Base-by-base conservation (phyloP, 1,284 basidiomycete species). In the Leccinum griseonigrum region DNA sequence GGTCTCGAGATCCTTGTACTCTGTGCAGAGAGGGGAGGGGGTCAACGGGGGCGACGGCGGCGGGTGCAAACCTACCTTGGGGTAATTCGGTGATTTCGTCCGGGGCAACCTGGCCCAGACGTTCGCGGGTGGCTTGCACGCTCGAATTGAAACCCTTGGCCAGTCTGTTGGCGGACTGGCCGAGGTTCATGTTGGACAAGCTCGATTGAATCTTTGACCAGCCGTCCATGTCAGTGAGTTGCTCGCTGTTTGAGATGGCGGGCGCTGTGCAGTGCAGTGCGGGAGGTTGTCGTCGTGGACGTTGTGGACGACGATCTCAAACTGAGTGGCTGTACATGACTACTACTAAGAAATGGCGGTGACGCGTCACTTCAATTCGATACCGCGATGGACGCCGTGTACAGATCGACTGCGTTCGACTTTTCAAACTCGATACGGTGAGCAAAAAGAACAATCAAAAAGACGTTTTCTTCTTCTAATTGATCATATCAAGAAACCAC, bases 51-150 rank as follows among this genome's bases (percentile, higher is more conserved):
- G 40, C 1, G 11, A 22, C 10, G 5, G 43, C 28, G 26, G 0
- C 28, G 26, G 0, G 26, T 5, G 26, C 26, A 43, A 13, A 52
- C 69, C 40, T 54, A 90, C 91, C 90, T 77, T 92, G 88, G n/a
- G 91, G 90, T 40, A 95, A 83, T 78, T 98, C 97, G 18, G 97
- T 99, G 72, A 99, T 97, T 69, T 97, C 96, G 64, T 95, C 94
- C 22, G 91, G 84, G 14, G 92, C 85, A 61, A 97, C 86, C 69
- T 94, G 89, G 29, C 97, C 97, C 4, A 98, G 83, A 57, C 91
- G 85, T 78, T 99, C 97, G 68, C 84, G 87, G n/a, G 94, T 94
- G 2, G 91, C 91, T 77, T 97, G 95, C 11, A 95, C 86, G 66
- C 90, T 89, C 58, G 91, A 93, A 72, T 84, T 88, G 77, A 97